Evolutionary conservation across 2,329 filamentous ascomycete species (phyloP), one percentile per base, ranked within the genome.

Genomic region (Coleophoma crateriformis): DNA sequence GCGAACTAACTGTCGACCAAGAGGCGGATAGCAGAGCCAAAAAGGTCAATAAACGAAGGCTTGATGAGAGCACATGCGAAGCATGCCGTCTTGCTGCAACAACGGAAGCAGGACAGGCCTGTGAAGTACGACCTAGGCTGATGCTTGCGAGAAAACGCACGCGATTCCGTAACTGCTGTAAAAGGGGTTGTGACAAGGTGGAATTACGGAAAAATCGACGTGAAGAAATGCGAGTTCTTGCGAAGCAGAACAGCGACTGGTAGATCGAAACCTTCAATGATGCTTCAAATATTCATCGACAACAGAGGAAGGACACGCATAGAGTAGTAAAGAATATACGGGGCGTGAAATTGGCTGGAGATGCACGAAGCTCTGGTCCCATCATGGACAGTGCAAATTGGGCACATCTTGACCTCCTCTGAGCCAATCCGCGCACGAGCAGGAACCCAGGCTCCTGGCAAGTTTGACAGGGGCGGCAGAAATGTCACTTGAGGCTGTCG

Each of bases 71-170:
- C 35, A 10, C 27, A 27, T 27, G 27, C 27, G 19, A 41, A 41
- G 39, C 39, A 45, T 45, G 43, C 43, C 17, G 27, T 37, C 19
- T 32, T 52, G 49, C 53, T 55, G 53, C 53, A 57, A 44, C 20
- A 45, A 52, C 51, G 53, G 55, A 54, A 54, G 53, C 49, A 57
- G 50, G 55, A 51, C 51, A 52, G 47, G 35, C 35, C 14, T n/a
- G 35, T 7, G 12, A 12, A 17, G 13, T 38, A n/a, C 4, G 13
- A n/a, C 14, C 35, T 38, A 17, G 41, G 11, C 27, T 44, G 41
- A 44, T 44, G 41, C 41, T 11, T 44, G 41, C 12, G 19, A 38
- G 35, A 27, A 27, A 27, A 27, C 8, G 27, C 27, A 27, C 3
- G 27, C 27, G 8, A 27, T 27, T 27, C 27, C 27, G 27, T 27